These are phyloP conservation scores for Amphicarpaea edgeworthii DNA, from an alignment of 306 rosid genomes.

Conservation along the genomic window DNA sequence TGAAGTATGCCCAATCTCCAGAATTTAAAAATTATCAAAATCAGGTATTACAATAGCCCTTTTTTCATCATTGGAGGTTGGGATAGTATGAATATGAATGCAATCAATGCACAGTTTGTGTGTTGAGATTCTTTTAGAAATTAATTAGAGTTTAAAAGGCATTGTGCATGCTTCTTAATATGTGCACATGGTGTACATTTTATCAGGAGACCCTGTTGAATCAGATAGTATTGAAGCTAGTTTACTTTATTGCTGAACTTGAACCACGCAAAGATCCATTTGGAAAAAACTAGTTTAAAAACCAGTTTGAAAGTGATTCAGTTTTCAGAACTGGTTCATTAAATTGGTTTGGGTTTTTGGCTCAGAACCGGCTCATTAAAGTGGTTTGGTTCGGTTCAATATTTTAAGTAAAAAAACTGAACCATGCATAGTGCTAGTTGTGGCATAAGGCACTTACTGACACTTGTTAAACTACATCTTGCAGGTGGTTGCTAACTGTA, in stretches of 20 bases:
- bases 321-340: background rate
- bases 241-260: background rate
- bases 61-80: slow-evolving; percentile 23
- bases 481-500: slow-evolving; percentile 87
- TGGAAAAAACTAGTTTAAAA: background rate
- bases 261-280: background rate
- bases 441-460: slow-evolving; percentile 36
- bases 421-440: background rate
- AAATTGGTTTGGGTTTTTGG: too few species aligned
- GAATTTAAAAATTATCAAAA: slow-evolving; percentile 87
- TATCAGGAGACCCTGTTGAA: background rate
- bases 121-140: background rate
- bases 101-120: background rate
- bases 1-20: slow-evolving; percentile 77
- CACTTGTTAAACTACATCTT: slow-evolving; percentile 23
- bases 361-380: background rate
- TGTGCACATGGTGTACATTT: background rate
- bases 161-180: background rate
- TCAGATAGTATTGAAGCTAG: background rate
- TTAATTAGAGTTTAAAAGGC: background rate
- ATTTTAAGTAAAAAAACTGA: background rate
- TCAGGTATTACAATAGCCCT: slow-evolving; percentile 54
- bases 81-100: background rate
- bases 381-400: background rate
- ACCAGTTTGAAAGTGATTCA: too few species aligned